A percentile compares a stretch with the other conserved stretches of the same genome.
phyloP scores from a whole-genome alignment of 2,329 filamentous ascomycete genomes.

The Calonectria montana region DNA sequence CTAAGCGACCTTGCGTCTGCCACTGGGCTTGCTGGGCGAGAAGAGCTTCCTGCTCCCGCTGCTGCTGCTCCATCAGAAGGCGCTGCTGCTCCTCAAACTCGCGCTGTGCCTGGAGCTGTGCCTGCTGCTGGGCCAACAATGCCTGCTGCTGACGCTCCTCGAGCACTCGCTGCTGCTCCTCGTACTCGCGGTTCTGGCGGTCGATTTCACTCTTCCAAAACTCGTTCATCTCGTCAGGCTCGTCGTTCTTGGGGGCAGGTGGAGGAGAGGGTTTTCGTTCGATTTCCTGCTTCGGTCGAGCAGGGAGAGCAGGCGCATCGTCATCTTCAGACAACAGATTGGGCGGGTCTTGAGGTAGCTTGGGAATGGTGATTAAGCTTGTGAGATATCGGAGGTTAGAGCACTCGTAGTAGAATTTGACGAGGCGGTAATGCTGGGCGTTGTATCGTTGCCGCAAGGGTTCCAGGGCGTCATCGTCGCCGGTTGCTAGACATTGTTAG shows the following conservation, averaged over 20 bases:
- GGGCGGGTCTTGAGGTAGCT: conserved; percentile 92
- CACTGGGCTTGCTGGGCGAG: conserved; percentile 89
- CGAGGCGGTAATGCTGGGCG: conserved; percentile 94
- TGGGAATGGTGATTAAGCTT: conserved; percentile 94
- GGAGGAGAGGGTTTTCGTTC: conserved; percentile 77
- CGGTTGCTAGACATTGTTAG: conserved; percentile 71
- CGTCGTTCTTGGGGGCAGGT: conserved; percentile 74
- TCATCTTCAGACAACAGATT: conserved; percentile 90
- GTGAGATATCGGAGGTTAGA: conserved; percentile 97
- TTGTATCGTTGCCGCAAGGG: conserved; percentile 91
- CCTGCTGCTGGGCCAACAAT: conserved; percentile 83
- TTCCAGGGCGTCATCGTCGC: conserved; percentile 91
- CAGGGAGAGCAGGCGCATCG: conserved; percentile 83
- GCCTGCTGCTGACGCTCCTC: conserved; percentile 89
- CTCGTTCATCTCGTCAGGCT: conserved; percentile 94
- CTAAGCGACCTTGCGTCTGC: conserved; percentile 95
- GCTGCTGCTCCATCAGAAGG: conserved; percentile 86
- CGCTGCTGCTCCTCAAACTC: conserved; percentile 99
- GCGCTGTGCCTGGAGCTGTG: conserved; percentile 84
- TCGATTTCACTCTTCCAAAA: conserved; percentile 97
- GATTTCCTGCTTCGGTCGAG: conserved; percentile 81
- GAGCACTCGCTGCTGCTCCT: conserved; percentile 89
- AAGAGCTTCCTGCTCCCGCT: conserved; percentile 89
- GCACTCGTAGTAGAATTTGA: conserved; percentile 99
- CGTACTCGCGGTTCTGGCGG: conserved; percentile 93